Evolutionary conservation across 805 yeast genomes (phyloP), one percentile per base, ranked within the genome.

Genomic region (Candida orba): DNA sequence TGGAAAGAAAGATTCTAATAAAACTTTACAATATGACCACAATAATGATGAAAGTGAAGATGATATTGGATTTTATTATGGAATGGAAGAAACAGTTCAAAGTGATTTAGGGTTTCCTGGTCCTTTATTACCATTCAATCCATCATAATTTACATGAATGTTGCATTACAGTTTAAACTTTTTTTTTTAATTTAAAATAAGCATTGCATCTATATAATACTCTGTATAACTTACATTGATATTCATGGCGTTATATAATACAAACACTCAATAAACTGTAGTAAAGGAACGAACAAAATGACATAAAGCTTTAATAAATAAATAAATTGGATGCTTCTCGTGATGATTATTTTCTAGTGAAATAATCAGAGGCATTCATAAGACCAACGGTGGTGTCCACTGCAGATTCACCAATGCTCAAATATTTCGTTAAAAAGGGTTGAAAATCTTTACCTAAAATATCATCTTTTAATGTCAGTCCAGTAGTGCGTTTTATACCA

Each of bases 341-440:
- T 7, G 8, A 30, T 14, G 20, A 32, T 8, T 17, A 78, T 51
- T 69, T 76, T 53, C 88, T 74, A 39, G 66, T 78, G 62, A 90
- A 93, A 64, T 82, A 87, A 17, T 76, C 73, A 2, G 95, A 84
- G 7, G 81, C 70, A 35, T 81, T 77, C 69, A 88, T 74, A 51
- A 78, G 69, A 4, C 84, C 82, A 10, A 84, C 81, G 18, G 83
- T 68, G 43, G 77, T 74, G 57, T 89, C 96, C 51, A 82, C 79
- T 3, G 84, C 66, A 62, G 79, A 78, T 57, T 93, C 99, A n/a
- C 99, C 99, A 25, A 81, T 59, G 41, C 79, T 84, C 49, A 93
- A 71, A 59, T 90, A 93, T 58, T 78, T 81, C 31, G 67, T 65
- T 6, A 81, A 68, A 53, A 79, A 79, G 33, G 68, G 65, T 50